Base-by-base conservation (phyloP, 805 yeast genomes). In the Candida dendrica region DNA sequence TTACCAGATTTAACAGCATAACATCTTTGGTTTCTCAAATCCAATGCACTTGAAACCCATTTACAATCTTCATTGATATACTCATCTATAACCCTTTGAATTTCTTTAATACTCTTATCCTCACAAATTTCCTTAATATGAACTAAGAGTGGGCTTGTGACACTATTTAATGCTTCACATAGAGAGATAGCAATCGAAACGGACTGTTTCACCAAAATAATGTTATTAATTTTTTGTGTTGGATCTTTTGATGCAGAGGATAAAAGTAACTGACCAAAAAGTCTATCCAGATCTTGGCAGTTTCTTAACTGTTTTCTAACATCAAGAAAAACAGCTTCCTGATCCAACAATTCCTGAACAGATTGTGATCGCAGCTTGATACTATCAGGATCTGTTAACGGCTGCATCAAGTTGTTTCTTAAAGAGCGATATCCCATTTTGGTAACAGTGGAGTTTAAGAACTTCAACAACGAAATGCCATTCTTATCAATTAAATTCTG, bases 351-450 rank as follows among this genome's bases (percentile, higher is more conserved):
- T 42, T 69, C 74, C 32, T 58, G 49, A 0, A 71, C 68, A 1
- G 73, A 56, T 4, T 58, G 59, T 11, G 60, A 48, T 33, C 79
- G 56, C 33, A 63, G 48, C 10, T 49, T 42, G 3, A 74, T 61
- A 18, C 69, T 63, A 0, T 47, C 45, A 15, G 43, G 45, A 46
- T 69, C 68, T 1, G 74, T 69, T 14, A 73, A 48, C 0, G 78
- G 79, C 43, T 73, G 79, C n/a, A 73, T 45, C 3, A 72, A 63
- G 40, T 63, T 71, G 30, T 59, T 66, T 45, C 64, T 61, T 38
- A 74, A 50, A 6, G 65, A 43, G 39, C 77, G 47, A 14, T 52
- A 55, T 0, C 78, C 79, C 78, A 73, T 74, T 40, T 63, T 67
- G 0, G 79, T 73, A 0, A 51, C 43, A 0, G 75, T 70, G 1